Conservation (phyloP, 2,329 filamentous ascomycete genomes). For the Colletotrichum salicis region DNA sequence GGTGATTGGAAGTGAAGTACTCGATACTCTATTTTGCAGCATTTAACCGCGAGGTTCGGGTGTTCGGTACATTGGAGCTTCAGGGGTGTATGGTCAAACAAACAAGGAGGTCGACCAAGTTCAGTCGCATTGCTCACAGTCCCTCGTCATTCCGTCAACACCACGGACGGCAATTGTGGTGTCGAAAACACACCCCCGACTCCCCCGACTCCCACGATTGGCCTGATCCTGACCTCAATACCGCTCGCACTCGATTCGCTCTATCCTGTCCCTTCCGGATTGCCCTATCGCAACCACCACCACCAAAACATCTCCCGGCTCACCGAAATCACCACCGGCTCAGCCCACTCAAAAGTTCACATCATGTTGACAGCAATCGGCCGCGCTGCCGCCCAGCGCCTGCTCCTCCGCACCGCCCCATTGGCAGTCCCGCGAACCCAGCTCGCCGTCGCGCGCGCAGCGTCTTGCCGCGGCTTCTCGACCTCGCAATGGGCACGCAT, state of each 20-base stretch:
- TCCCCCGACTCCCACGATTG: slow-evolving; percentile 12
- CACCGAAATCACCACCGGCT: slow-evolving; percentile 3
- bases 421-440: slow-evolving; percentile 38
- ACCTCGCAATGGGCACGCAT: slow-evolving; percentile 43
- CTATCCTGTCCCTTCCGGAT: not conserved
- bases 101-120: slow-evolving; percentile 25
- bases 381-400: slow-evolving; percentile 51
- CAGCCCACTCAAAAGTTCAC: slow-evolving; percentile 19
- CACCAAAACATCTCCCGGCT: not conserved
- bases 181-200: not conserved
- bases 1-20: not conserved
- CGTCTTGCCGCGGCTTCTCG: slow-evolving; percentile 44
- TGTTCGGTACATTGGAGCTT: slow-evolving; percentile 17
- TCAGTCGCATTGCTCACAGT: slow-evolving; percentile 24
- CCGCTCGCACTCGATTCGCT: slow-evolving; percentile 6
- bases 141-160: slow-evolving; percentile 28
- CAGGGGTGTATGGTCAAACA: slow-evolving; percentile 27
- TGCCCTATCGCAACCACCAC: not conserved
- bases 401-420: slow-evolving; percentile 38
- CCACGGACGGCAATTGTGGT: slow-evolving; percentile 23
- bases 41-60: accelerated
- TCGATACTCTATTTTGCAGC: not conserved
- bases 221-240: not conserved
- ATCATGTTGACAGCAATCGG: slow-evolving; percentile 56
- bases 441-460: slow-evolving; percentile 31